These are phyloP conservation scores for Paragyromitra xinjiangensis DNA, from an alignment of 495 filamentous ascomycete species.

Conservation along the genomic window DNA sequence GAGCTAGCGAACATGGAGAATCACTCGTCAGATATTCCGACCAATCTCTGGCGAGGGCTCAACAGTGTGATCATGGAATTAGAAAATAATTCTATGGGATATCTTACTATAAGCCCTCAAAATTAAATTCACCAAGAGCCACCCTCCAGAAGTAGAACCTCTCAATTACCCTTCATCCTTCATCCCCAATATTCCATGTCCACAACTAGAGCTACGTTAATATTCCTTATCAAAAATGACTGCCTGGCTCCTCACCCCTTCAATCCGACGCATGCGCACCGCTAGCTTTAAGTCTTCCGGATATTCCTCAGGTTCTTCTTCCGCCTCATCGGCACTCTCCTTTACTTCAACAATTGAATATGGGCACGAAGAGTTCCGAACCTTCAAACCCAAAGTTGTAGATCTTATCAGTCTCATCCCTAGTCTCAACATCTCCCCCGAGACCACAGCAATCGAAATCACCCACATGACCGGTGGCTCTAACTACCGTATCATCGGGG, in stretches of 20 bases:
- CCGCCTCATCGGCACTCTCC: constrained; percentile 13
- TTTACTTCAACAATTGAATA: constrained; percentile 26
- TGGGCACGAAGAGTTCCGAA: constrained; percentile 13
- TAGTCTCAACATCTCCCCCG: neutral
- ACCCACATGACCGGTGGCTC: neutral
- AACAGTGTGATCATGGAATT: neutral
- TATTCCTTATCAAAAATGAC: neutral
- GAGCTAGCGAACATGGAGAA: neutral
- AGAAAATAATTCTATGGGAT: neutral
- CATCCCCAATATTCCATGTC: too few relatives aligned
- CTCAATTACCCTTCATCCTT: too few relatives aligned
- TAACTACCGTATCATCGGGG: constrained; percentile 28
- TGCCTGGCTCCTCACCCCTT: neutral
- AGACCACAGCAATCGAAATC: neutral
- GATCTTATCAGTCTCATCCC: constrained; percentile 11
- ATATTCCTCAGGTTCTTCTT: neutral
- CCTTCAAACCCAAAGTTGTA: constrained; percentile 5
- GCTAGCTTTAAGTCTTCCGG: neutral
- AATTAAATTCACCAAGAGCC: too few relatives aligned
- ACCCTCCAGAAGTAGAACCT: too few relatives aligned
- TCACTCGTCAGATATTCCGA: constrained; percentile 28
- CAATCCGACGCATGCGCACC: neutral
- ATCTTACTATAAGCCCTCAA: too few relatives aligned
- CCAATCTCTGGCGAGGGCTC: neutral
- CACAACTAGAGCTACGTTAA: too few relatives aligned